Conservation (phyloP, 148 eudicot genomes). For the Silene latifolia region DNA sequence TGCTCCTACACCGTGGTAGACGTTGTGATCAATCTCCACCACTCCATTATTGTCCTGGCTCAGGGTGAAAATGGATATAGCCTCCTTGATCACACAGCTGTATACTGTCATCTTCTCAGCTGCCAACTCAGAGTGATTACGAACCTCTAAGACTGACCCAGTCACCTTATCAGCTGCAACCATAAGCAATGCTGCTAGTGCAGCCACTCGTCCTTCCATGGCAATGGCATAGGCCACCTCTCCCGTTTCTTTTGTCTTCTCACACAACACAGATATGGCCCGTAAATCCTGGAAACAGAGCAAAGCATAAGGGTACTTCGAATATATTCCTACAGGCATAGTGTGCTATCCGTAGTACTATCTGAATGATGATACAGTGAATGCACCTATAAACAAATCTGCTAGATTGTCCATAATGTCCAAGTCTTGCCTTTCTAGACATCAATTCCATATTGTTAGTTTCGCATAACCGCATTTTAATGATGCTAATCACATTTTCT, state of each 20-base stretch:
- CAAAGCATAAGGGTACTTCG: neutral
- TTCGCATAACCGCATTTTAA: neutral
- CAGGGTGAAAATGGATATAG: conserved; percentile 18
- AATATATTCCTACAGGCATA: no score
- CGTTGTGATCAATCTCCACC: conserved; percentile 2
- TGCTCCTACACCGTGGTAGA: neutral
- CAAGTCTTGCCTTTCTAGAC: neutral
- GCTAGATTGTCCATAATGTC: neutral
- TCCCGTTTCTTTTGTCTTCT: conserved; percentile 31
- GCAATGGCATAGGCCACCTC: conserved; percentile 34
- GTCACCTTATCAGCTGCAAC: conserved; percentile 33
- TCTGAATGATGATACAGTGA: neutral
- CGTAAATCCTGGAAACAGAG: conserved; percentile 26
- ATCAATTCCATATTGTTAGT: neutral
- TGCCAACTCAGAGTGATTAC: conserved; percentile 21
- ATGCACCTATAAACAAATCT: neutral
- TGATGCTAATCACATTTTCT: neutral
- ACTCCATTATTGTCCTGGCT: neutral
- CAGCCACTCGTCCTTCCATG: conserved; percentile 30
- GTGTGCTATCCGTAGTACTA: no score
- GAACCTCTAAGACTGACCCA: conserved; percentile 26
- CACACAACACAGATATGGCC: conserved; percentile 25
- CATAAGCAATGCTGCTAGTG: conserved; percentile 32
- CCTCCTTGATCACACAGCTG: conserved; percentile 31
- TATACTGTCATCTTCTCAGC: conserved; percentile 32